Conservation (phyloP, 1,284 basidiomycete genomes). For the Cutaneotrichosporon spelunceum region DNA sequence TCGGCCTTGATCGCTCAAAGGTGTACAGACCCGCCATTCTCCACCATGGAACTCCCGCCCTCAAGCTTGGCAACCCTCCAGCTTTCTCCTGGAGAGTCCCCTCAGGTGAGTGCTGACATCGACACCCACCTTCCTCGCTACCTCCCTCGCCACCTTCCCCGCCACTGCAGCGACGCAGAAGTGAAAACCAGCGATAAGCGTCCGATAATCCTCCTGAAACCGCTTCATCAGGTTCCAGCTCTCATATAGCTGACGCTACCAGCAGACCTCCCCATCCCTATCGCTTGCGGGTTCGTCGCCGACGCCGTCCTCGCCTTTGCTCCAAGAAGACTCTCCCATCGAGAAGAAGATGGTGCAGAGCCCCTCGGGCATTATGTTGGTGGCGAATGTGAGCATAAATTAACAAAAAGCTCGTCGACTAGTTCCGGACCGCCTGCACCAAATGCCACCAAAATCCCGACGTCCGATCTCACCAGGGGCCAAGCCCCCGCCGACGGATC, state of each 20-base stretch:
- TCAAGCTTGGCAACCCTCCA: background rate
- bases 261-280: background rate
- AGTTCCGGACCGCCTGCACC: background rate
- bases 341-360: background rate
- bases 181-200: background rate
- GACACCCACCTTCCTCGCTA: background rate
- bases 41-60: background rate
- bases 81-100: background rate
- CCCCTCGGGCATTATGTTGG: background rate
- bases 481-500: constrained; percentile 1
- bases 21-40: background rate
- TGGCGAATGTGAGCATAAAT: background rate
- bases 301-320: background rate
- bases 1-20: background rate
- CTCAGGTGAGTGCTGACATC: background rate
- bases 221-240: background rate
- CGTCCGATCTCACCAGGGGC: background rate
- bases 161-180: background rate
- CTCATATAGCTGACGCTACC: background rate
- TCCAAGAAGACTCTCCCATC: background rate
- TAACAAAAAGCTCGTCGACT: background rate
- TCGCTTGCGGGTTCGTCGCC: background rate
- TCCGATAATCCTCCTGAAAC: background rate
- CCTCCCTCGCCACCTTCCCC: constrained; percentile 1
- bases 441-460: background rate